These are phyloP conservation scores for Nannochloropsis gaditana DNA, from an alignment of 108 stramenopile species.

Conservation along the genomic window DNA sequence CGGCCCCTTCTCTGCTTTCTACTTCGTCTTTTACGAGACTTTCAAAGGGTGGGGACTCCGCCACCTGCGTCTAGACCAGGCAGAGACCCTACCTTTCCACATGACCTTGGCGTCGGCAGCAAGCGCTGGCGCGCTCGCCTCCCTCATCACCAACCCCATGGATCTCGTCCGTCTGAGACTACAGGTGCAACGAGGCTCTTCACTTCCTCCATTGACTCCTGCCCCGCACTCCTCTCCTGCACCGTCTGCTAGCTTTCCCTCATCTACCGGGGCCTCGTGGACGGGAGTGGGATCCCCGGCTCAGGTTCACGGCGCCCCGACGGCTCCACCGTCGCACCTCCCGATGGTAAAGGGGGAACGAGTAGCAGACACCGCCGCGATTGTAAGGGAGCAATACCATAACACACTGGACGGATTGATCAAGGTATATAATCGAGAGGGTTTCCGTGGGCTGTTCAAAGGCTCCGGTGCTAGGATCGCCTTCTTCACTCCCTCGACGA, in stretches of 20 bases:
- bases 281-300: constrained; percentile 21
- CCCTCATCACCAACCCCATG: constrained; percentile 89
- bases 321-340: background rate
- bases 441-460: constrained; percentile 73
- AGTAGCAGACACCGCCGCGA: background rate
- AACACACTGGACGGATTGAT: constrained; percentile 68
- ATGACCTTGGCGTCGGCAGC: constrained; percentile 67
- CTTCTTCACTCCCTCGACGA: constrained; percentile 84
- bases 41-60: constrained; percentile 53
- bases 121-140: constrained; percentile 77
- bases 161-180: constrained; percentile 90
- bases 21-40: constrained; percentile 89
- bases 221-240: background rate
- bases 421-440: constrained; percentile 58
- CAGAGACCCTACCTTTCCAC: constrained; percentile 54
- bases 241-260: background rate
- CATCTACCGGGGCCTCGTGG: background rate
- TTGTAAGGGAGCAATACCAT: constrained; percentile 18
- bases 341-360: too few species aligned
- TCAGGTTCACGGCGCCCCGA: background rate
- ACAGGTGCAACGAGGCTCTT: constrained; percentile 67
- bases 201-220: background rate
- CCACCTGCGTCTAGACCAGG: background rate
- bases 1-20: constrained; percentile 91
- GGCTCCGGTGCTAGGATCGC: constrained; percentile 88